Base-by-base conservation (phyloP, 1,139 yeast species). In the Yamadazyma jaroonii region DNA sequence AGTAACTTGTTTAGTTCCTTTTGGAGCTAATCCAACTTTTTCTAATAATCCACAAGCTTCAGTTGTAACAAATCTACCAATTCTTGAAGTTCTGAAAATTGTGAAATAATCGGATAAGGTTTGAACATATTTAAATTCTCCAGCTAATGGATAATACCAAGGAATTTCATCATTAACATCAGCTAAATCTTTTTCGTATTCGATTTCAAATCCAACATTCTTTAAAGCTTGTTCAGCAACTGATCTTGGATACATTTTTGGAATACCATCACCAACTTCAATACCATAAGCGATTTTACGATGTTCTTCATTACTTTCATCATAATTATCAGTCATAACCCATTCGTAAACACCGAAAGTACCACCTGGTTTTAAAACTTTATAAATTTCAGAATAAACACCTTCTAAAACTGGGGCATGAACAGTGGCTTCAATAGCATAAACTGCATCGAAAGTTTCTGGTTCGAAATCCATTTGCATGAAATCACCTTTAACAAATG, bases 381-480 rank as follows among this genome's bases (percentile, higher is more conserved):
- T 87, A 78, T 80, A 92, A 59, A 94, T 92, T 72, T 92, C 96
- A 41, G 87, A 74, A 65, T 92, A 92, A 40, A 94, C 98, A 58
- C 97, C 97, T 66, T 89, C 96, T 57, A 94, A 79, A 34, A 81
- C 86, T 44, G 98, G 98, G 21, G 98, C 98, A 60, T 92, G 98
- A 43, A 89, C 96, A 31, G 98, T 92, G 41, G 98, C 98, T 72
- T 92, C 98, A 59, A 92, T 92, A 44, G 98, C 97, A 57, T 92
- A 92, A 32, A 92, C 98, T 34, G 96, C 96, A 64, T 92, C 98
- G 59, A 94, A 92, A 26, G 90, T 64, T 57, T 81, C 84, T 48
- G 85, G 84, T 62, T 82, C 88, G 55, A 94, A 90, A 55, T 92
- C 97, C 97, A 92, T 88, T 65, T 90, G 95, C 98, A 92, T 94